These are phyloP conservation scores for Pleurotus sapidus DNA, from an alignment of 768 basidiomycete genomes.

Conservation along the genomic window DNA sequence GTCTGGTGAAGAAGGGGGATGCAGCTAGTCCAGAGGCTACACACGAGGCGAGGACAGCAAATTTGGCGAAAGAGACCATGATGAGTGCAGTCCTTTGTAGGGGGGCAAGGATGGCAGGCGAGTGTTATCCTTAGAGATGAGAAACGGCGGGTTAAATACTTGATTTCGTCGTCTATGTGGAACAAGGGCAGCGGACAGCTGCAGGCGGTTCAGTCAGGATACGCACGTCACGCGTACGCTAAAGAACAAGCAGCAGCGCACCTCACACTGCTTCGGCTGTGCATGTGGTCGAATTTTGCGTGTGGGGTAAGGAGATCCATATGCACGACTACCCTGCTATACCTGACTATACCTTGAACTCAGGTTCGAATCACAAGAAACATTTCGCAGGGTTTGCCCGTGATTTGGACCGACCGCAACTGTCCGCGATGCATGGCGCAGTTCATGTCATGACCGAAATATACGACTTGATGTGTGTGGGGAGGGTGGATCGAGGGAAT, in stretches of 20 bases:
- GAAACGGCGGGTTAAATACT: neutral
- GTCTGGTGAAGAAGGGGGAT: conserved; percentile 2
- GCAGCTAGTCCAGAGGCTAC: neutral
- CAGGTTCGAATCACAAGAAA: neutral
- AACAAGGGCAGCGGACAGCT: neutral
- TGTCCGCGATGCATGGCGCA: too few species aligned
- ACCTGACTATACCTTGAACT: too few species aligned
- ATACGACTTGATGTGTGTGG: too few species aligned
- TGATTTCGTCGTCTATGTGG: neutral
- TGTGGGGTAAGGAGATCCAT: neutral
- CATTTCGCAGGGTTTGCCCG: neutral
- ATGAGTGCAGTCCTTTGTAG: neutral
- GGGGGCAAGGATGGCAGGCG: neutral
- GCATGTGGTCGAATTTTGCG: neutral
- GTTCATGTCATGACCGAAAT: too few species aligned
- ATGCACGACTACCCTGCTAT: neutral
- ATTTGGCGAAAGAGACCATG: conserved; percentile 2
- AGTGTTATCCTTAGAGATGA: too few species aligned
- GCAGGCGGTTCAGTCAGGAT: too few species aligned
- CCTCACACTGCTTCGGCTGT: neutral
- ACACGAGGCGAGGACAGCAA: neutral
- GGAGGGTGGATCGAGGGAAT: too few species aligned
- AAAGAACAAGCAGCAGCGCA: neutral
- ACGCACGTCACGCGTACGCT: neutral
- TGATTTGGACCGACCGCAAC: neutral